Evolutionary conservation across 2,329 filamentous ascomycete genomes (phyloP).

Genomic region (Fusarium albidum): DNA sequence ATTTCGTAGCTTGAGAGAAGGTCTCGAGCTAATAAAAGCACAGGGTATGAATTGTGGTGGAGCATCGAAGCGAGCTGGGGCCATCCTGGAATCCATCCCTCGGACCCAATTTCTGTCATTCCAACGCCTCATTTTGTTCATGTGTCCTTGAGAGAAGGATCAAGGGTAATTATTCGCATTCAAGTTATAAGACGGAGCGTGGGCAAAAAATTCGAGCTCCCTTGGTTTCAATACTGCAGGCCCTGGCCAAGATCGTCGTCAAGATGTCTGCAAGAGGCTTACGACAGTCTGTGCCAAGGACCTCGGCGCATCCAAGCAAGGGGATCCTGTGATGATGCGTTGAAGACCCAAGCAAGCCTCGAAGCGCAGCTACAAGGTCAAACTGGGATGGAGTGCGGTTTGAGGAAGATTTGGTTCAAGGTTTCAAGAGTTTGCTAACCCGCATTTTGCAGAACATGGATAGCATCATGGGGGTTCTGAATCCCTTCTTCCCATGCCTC

Average conservation of each 20-base stretch:
- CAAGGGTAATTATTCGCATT: constrained; percentile 10
- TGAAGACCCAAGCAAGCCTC: neutral
- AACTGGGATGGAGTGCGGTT: neutral
- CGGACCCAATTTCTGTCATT: constrained; percentile 11
- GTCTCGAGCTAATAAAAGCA: too few species aligned
- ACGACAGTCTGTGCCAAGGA: neutral
- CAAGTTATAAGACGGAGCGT: neutral
- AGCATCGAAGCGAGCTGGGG: constrained; percentile 6
- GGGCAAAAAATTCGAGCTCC: neutral
- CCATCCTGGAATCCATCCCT: constrained; percentile 4
- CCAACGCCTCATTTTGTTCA: constrained; percentile 10
- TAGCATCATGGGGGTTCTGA: neutral
- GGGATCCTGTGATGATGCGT: neutral
- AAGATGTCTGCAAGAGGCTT: neutral
- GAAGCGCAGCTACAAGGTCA: neutral
- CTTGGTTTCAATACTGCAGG: neutral
- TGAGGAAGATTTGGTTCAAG: neutral
- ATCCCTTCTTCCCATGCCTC: too few species aligned
- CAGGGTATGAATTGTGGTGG: too few species aligned
- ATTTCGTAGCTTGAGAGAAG: too few species aligned
- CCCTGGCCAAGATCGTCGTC: neutral
- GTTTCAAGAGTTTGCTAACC: too few species aligned
- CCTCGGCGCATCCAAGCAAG: neutral
- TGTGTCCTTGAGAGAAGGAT: neutral
- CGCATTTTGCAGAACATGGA: neutral